Evolutionary conservation across 768 basidiomycete genomes (phyloP), one percentile per base, ranked within the genome.

Genomic region (Termitomyces sp.): DNA sequence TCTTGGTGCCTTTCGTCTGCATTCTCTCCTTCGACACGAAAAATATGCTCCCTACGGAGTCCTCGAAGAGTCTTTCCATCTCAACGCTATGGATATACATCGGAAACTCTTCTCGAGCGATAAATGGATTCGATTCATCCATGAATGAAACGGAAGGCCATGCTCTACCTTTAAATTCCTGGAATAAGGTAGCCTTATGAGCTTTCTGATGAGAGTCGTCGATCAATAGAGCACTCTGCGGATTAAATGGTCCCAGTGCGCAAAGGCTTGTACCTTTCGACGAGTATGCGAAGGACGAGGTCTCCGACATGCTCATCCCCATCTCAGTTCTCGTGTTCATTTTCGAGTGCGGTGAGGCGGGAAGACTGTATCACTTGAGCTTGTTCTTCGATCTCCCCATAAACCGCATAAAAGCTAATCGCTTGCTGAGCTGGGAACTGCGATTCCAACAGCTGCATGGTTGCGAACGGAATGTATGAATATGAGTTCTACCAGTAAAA

Each of bases 241-340:
- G 79, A 76, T 57, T 74, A 68, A 41, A 88, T 77, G 11, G 71
- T 66, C 9, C 82, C 84, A 9, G 74, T 78, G n/a, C 88, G 77
- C 34, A 92, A 69, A 1, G 91, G 90, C 68, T 88, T 92, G 73
- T 93, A 85, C 65, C 89, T 88, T 73, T 93, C 91, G 34, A 92
- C 77, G 5, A 93, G 77, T 89, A 95, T 93, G 19, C 90, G 80
- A 17, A 91, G 73, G 0, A 93, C 84, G 0, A 84, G 78, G 69
- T 89, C 84, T 51, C 82, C 72, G 1, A 81, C 74, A 7, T 77
- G 74, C 67, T 93, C 91, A 11, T 93, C 88, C 0, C 89, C 89
- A 1, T 79, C 80, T 90, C 89, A 92, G 64, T 90, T 85, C 54
- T 79, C 74, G 34, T 85, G 72, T 60, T 80, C 74, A 46, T 69